Conservation (phyloP, 202 grass and related monocot species). For the Cymbopogon flexuosus region DNA sequence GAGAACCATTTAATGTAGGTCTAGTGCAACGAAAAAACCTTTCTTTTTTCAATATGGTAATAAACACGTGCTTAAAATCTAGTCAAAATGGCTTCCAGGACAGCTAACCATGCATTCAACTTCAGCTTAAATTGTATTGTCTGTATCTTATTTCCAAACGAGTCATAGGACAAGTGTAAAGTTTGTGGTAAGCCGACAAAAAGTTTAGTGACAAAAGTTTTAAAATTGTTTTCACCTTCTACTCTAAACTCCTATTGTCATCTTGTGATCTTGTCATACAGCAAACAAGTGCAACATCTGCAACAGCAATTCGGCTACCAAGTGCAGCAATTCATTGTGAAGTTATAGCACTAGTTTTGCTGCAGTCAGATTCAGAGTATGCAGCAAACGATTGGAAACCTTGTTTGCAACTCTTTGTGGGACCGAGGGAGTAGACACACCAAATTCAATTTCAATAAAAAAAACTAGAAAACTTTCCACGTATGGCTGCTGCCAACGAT, state of each 20-base stretch:
- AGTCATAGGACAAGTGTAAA: neutral
- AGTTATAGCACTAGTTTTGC: neutral
- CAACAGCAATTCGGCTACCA: neutral
- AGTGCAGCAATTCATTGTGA: neutral
- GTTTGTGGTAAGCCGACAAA: neutral
- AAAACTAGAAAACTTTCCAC: neutral
- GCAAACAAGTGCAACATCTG: neutral
- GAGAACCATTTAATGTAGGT: neutral
- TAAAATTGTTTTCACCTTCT: neutral
- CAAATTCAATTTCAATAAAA: too few relatives aligned
- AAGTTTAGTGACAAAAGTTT: neutral
- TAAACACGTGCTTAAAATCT: too few relatives aligned
- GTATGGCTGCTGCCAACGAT: neutral
- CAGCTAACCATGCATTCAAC: neutral
- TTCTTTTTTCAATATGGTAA: neutral
- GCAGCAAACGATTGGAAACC: too few relatives aligned
- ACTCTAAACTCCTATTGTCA: neutral
- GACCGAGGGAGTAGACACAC: too few relatives aligned
- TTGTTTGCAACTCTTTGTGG: too few relatives aligned
- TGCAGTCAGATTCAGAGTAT: neutral
- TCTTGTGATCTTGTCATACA: neutral
- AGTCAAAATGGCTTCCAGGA: conserved; percentile 7
- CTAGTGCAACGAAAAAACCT: neutral
- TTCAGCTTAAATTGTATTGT: neutral
- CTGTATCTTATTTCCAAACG: neutral